Evolutionary conservation across 2,329 filamentous ascomycete genomes (phyloP).

Genomic region (Fusarium veterinarium): DNA sequence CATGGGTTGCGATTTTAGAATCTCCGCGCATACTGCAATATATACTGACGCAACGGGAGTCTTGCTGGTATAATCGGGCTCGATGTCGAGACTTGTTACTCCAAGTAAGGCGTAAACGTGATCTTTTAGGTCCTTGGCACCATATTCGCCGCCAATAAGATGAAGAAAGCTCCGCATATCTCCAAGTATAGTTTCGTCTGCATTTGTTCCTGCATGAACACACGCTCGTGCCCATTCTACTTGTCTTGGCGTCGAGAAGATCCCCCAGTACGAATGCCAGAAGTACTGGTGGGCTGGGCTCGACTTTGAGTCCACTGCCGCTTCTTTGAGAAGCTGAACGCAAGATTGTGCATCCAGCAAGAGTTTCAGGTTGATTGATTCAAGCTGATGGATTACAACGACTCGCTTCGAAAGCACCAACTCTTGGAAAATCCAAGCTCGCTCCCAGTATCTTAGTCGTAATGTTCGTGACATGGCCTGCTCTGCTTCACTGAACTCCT

Average conservation of each 20-base stretch:
- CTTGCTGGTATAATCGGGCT: background rate
- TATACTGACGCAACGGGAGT: conserved; percentile 6
- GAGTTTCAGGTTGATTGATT: background rate
- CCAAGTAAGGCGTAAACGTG: conserved; percentile 6
- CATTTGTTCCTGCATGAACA: rapidly evolving
- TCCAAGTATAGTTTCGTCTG: background rate
- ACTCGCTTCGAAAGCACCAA: background rate
- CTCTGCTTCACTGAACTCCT: rapidly evolving
- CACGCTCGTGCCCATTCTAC: background rate
- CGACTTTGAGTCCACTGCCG: background rate
- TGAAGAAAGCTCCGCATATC: rapidly evolving
- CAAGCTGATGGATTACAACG: background rate
- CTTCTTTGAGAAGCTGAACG: too few relatives aligned
- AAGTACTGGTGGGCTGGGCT: background rate
- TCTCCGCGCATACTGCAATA: background rate
- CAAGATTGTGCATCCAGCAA: background rate
- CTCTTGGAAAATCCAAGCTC: conserved; percentile 15
- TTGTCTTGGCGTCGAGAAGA: background rate
- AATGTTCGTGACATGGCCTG: background rate
- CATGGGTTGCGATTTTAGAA: background rate
- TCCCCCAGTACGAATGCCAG: background rate
- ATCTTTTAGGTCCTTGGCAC: background rate
- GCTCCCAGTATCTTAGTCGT: background rate
- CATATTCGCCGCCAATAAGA: background rate
- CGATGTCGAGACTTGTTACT: background rate